Evolutionary conservation across 352 stramenopile species (phyloP).

Genomic region (Detonula confervacea): DNA sequence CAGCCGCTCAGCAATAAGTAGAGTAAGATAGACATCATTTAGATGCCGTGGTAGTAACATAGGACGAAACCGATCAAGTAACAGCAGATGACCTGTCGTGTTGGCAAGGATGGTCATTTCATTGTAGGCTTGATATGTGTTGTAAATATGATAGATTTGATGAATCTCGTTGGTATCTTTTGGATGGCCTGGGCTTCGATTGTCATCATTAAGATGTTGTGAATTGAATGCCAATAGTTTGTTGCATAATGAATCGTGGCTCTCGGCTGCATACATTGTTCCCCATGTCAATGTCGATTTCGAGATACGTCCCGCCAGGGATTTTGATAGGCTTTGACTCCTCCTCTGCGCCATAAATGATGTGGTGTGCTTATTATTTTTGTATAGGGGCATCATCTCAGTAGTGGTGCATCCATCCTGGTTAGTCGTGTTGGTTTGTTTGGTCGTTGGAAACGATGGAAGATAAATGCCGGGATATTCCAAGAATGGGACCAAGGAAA

Average conservation of each 20-base stretch:
- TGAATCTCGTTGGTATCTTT: slow-evolving; percentile 4
- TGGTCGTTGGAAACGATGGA: slow-evolving; percentile 11
- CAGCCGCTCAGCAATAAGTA: slow-evolving; percentile 52
- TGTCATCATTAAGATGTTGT: neutral
- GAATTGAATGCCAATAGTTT: slow-evolving; percentile 23
- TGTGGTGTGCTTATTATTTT: slow-evolving; percentile 31
- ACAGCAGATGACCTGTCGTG: slow-evolving; percentile 46
- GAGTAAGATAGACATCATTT: slow-evolving; percentile 68
- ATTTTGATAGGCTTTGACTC: slow-evolving; percentile 63
- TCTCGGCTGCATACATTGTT: slow-evolving; percentile 30
- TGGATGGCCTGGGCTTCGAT: slow-evolving; percentile 5
- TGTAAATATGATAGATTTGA: slow-evolving; percentile 41
- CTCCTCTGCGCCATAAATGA: slow-evolving; percentile 38
- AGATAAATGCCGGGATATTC: slow-evolving; percentile 58
- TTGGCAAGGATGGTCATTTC: slow-evolving; percentile 47
- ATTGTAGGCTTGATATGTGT: slow-evolving; percentile 40
- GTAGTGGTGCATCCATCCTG: no score
- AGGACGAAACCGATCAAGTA: slow-evolving; percentile 83
- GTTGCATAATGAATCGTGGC: slow-evolving; percentile 12
- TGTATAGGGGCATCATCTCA: slow-evolving; percentile 7
- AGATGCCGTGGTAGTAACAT: slow-evolving; percentile 83
- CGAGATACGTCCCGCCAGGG: slow-evolving; percentile 73
- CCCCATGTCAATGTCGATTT: slow-evolving; percentile 56
- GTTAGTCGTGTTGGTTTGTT: neutral
- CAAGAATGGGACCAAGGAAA: slow-evolving; percentile 66